Conservation (phyloP, 768 basidiomycete genomes). For the Coprinopsis sp. region DNA sequence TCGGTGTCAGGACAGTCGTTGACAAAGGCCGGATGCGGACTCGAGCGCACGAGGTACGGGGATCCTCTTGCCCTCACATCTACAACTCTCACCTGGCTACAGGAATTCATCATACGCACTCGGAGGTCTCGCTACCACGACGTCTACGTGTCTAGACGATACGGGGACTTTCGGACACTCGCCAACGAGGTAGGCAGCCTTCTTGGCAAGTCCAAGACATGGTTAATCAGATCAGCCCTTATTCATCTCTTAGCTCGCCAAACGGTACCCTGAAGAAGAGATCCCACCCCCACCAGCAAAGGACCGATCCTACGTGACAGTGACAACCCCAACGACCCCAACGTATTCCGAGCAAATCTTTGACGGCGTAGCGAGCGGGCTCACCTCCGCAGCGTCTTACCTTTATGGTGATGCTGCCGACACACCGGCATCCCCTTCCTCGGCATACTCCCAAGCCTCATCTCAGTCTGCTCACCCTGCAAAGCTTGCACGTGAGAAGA, state of each 20-base stretch:
- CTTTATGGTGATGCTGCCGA: neutral
- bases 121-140: slow-evolving; percentile 67
- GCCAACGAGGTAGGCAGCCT: slow-evolving; percentile 64
- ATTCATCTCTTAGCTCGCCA: slow-evolving; percentile 58
- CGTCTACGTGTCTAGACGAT: slow-evolving; percentile 85
- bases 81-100: slow-evolving; percentile 10
- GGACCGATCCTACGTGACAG: slow-evolving; percentile 69
- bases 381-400: neutral
- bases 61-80: slow-evolving; percentile 7
- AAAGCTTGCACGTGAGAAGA: slow-evolving; percentile 79
- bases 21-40: slow-evolving; percentile 85
- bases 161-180: slow-evolving; percentile 92
- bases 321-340: slow-evolving; percentile 25
- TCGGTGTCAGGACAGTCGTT: slow-evolving; percentile 77
- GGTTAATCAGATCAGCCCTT: slow-evolving; percentile 6
- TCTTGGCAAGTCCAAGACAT: neutral
- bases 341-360: slow-evolving; percentile 11
- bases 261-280: slow-evolving; percentile 79
- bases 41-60: slow-evolving; percentile 80
- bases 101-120: slow-evolving; percentile 97
- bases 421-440: slow-evolving; percentile 1
- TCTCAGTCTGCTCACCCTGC: neutral
- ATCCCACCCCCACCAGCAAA: slow-evolving; percentile 84
- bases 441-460: neutral
- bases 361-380: neutral